These are phyloP conservation scores for Dendrobium catenatum DNA, from an alignment of 106 monocot species.

Conservation along the genomic window DNA sequence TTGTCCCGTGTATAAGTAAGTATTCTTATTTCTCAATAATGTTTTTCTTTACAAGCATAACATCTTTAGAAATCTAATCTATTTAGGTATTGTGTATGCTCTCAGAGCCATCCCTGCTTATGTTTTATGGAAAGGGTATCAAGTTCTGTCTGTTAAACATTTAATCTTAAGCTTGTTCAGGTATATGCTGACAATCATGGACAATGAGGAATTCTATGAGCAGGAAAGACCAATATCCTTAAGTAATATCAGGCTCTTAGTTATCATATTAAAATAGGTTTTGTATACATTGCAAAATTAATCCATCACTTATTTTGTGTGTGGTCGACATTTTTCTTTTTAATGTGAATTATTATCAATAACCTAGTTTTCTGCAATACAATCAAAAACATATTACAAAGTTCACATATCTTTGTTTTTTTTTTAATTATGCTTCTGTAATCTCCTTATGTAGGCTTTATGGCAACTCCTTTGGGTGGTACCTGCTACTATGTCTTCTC, in stretches of 20 bases:
- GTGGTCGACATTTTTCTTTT: background rate
- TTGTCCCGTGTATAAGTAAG: conserved; percentile 95
- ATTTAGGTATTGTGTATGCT: background rate
- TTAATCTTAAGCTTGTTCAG: conserved; percentile 23
- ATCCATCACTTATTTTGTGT: background rate
- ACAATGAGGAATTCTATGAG: conserved; percentile 96
- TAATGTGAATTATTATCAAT: background rate
- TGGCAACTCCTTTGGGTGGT: conserved; percentile 89
- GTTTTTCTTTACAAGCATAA: conserved; percentile 1
- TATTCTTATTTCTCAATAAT: background rate
- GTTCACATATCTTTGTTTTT: background rate
- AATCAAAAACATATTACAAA: background rate
- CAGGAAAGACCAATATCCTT: conserved; percentile 79
- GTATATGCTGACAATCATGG: conserved; percentile 92
- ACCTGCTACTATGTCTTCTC: conserved; percentile 30
- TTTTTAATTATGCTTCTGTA: background rate
- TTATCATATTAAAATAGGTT: conserved; percentile 89
- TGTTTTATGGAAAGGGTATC: background rate
- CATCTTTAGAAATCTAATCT: background rate
- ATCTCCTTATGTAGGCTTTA: conserved; percentile 44
- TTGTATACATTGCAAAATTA: background rate
- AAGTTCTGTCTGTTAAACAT: background rate
- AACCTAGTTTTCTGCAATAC: background rate
- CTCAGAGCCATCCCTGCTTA: background rate
- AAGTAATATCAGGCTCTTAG: conserved; percentile 58